Conservation (phyloP, 371 early-diverging fungal species). For the Mucor velutinosus region DNA sequence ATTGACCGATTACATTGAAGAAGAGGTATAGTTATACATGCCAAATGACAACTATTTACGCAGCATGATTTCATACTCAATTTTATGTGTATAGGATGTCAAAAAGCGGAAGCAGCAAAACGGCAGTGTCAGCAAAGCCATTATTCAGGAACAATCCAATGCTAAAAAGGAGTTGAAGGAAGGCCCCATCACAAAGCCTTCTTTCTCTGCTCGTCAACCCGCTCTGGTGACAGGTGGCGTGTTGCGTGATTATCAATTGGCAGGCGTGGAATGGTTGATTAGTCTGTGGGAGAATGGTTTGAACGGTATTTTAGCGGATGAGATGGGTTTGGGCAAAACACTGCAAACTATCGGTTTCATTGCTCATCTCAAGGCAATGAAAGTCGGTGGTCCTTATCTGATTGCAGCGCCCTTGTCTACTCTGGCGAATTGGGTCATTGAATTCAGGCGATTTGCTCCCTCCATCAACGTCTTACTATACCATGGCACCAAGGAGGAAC, state of each 20-base stretch:
- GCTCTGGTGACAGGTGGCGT: slow-evolving; percentile 78
- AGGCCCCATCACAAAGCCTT: slow-evolving; percentile 27
- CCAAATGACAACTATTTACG: background rate
- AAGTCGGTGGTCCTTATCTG: slow-evolving; percentile 94
- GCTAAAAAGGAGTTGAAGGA: slow-evolving; percentile 8
- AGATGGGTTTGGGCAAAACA: slow-evolving; percentile 98
- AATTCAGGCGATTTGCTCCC: slow-evolving; percentile 91
- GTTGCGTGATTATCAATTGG: slow-evolving; percentile 94
- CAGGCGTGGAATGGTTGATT: slow-evolving; percentile 98
- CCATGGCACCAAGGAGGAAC: slow-evolving; percentile 84
- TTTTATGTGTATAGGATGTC: slow-evolving; percentile 28
- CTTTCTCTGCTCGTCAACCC: slow-evolving; percentile 75
- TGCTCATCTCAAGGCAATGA: slow-evolving; percentile 78
- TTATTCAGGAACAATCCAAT: slow-evolving; percentile 29
- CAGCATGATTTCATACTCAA: background rate
- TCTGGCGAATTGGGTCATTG: slow-evolving; percentile 96
- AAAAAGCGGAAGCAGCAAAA: slow-evolving; percentile 45
- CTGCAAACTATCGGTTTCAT: slow-evolving; percentile 96
- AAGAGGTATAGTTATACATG: slow-evolving; percentile 52
- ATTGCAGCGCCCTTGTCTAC: slow-evolving; percentile 96
- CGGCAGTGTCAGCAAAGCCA: slow-evolving; percentile 35
- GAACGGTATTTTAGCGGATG: slow-evolving; percentile 98
- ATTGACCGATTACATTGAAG: slow-evolving; percentile 61
- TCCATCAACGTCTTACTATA: slow-evolving; percentile 87
- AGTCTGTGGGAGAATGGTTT: slow-evolving; percentile 96